Evolutionary conservation across 352 stramenopile species (phyloP).

Genomic region (Peronospora belbahrii): DNA sequence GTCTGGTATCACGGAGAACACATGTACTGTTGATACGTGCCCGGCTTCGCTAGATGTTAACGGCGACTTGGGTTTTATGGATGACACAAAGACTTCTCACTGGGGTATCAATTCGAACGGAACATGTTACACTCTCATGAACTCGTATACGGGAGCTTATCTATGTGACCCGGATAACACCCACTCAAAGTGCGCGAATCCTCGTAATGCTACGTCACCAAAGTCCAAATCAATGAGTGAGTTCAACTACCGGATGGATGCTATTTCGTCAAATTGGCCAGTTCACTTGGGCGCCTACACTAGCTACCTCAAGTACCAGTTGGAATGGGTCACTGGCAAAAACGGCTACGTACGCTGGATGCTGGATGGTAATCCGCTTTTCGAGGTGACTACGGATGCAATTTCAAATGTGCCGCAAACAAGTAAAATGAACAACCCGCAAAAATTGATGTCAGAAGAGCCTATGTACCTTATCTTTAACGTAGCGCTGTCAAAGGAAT

Average conservation of each 20-base stretch:
- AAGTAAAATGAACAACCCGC: constrained; percentile 35
- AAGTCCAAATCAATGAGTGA: constrained; percentile 49
- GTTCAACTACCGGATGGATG: constrained; percentile 70
- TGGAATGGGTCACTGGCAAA: constrained; percentile 36
- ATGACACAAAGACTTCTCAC: constrained; percentile 26
- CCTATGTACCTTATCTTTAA: constrained; percentile 92
- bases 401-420: constrained; percentile 37
- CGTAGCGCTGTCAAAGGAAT: constrained; percentile 85
- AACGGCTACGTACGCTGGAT: constrained; percentile 40
- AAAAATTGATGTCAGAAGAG: constrained; percentile 86
- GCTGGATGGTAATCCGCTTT: constrained; percentile 70
- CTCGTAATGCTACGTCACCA: constrained; percentile 29
- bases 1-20: constrained; percentile 44
- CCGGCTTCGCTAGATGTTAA: constrained; percentile 48
- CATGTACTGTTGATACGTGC: constrained; percentile 32
- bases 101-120: constrained; percentile 58
- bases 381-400: constrained; percentile 54
- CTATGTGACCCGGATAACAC: constrained; percentile 53
- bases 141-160: constrained; percentile 42
- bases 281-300: constrained; percentile 48
- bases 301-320: constrained; percentile 42
- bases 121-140: constrained; percentile 33
- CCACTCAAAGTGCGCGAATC: constrained; percentile 30
- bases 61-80: constrained; percentile 32
- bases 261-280: constrained; percentile 55